Evolutionary conservation across 495 filamentous ascomycete genomes (phyloP), one percentile per base, ranked within the genome.

Genomic region (Neurospora sp.): DNA sequence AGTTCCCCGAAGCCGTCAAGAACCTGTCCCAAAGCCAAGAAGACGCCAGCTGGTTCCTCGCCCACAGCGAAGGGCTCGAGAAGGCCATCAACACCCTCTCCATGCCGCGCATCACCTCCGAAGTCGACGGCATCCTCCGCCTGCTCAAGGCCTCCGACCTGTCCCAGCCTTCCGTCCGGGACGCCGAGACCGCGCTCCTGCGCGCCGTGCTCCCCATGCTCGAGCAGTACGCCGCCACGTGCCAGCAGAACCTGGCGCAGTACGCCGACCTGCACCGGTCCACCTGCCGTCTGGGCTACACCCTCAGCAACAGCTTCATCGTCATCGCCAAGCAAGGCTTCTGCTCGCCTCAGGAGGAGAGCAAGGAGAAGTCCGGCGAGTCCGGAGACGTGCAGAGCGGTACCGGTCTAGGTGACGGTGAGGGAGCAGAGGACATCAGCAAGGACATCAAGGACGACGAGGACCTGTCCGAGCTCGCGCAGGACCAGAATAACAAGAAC

Each of bases 331-430:
- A 87, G 8, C 90, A 95, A 78, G 96, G 96, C 11, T 98, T 98
- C 84, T 99, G 96, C 79, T 91, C 88, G 38, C 96, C 96, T 3
- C 83, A 88, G 18, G 93, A 98, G 76, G 89, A 91, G 69, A 91
- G 90, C 20, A 88, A 88, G 44, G 84, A 87, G 6, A 88, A 91
- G 68, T 84, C 87, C 35, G 87, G 88, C 42, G 87, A 91, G 74
- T 85, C 88, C 20, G 92, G 93, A 7, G 89, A 94, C 75, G 84
- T 97, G 48, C 94, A 99, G 80, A 88, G 86, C 69, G 96, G 96
- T n/a, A 98, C 94, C 5, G 96, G 96, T 35, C 88, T 99, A n/a
- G 96, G 96, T 39, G 95, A 97, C 71, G 95, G 94, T 14, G 92
- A 97, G 77, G 96, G 94, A 35, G 93, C 91, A 2, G 93, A 98